These are phyloP conservation scores for Cavenderia fasciculata DNA, from an alignment of 78 protist species.

Conservation along the genomic window DNA sequence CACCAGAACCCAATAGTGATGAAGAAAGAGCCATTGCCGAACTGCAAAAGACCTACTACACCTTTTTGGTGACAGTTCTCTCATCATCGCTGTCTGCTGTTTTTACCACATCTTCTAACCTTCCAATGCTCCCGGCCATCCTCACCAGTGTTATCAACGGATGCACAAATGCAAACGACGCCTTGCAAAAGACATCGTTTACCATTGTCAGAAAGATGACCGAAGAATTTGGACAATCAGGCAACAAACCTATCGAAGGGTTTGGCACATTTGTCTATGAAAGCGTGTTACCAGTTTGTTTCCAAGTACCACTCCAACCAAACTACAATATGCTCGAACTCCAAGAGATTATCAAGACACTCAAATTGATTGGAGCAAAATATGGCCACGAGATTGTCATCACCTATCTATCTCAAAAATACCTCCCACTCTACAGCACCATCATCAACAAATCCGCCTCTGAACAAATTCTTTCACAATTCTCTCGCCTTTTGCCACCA, in stretches of 20 bases:
- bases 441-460: not conserved
- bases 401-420: not conserved
- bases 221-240: constrained; percentile 52
- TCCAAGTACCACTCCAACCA: constrained; percentile 27
- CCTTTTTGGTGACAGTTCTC: constrained; percentile 13
- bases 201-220: constrained; percentile 13
- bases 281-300: constrained; percentile 32
- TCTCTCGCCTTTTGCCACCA: constrained; percentile 18
- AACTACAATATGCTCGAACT: constrained; percentile 30
- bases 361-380: constrained; percentile 2
- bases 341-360: constrained; percentile 19
- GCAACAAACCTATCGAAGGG: constrained; percentile 23
- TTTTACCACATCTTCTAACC: not conserved
- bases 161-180: constrained; percentile 6
- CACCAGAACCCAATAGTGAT: constrained; percentile 15
- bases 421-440: constrained; percentile 7
- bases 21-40: constrained; percentile 33
- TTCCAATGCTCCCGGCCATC: constrained; percentile 11
- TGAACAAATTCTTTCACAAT: constrained; percentile 6
- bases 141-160: constrained; percentile 9
- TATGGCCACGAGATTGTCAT: constrained; percentile 31
- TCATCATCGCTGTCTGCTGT: not conserved
- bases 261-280: constrained; percentile 24
- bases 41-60: constrained; percentile 19
- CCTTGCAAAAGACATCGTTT: constrained; percentile 48